These are phyloP conservation scores for Discostella pseudostelligera DNA, from an alignment of 108 stramenopile genomes.

Conservation along the genomic window DNA sequence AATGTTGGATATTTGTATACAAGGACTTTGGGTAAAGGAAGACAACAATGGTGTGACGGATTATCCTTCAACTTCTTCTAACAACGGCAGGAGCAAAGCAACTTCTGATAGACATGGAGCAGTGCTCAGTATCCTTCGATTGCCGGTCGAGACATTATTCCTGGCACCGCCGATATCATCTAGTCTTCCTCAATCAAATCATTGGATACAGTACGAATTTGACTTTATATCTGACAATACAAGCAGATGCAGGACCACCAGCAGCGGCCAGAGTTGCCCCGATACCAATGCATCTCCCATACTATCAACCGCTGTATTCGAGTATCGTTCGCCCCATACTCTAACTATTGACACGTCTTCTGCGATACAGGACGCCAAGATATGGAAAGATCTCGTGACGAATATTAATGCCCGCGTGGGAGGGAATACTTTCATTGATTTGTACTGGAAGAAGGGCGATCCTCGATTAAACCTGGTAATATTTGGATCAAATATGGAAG, in stretches of 20 bases:
- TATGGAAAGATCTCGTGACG: constrained; percentile 37
- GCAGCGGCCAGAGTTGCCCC: background rate
- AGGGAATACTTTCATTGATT: constrained; percentile 34
- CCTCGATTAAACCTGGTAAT: constrained; percentile 36
- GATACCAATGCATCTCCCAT: background rate
- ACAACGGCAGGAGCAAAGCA: background rate
- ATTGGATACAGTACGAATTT: constrained; percentile 38
- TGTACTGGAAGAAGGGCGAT: constrained; percentile 32
- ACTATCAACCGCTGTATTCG: constrained; percentile 38
- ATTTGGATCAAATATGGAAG: constrained; percentile 42
- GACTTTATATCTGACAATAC: constrained; percentile 24
- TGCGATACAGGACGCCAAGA: constrained; percentile 11
- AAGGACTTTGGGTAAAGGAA: constrained; percentile 32
- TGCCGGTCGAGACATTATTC: constrained; percentile 25
- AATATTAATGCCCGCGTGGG: constrained; percentile 30
- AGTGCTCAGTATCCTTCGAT: constrained; percentile 29
- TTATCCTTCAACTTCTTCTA: no score
- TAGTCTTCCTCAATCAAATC: constrained; percentile 10
- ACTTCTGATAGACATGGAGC: constrained; percentile 21
- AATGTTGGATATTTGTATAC: constrained; percentile 37
- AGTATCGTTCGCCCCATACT: constrained; percentile 38
- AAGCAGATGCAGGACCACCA: no score
- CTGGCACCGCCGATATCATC: constrained; percentile 15
- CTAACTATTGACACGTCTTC: constrained; percentile 32
- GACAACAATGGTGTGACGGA: no score